These are phyloP conservation scores for Isatis lusitanica DNA, from an alignment of 441 rosid species.

Conservation along the genomic window DNA sequence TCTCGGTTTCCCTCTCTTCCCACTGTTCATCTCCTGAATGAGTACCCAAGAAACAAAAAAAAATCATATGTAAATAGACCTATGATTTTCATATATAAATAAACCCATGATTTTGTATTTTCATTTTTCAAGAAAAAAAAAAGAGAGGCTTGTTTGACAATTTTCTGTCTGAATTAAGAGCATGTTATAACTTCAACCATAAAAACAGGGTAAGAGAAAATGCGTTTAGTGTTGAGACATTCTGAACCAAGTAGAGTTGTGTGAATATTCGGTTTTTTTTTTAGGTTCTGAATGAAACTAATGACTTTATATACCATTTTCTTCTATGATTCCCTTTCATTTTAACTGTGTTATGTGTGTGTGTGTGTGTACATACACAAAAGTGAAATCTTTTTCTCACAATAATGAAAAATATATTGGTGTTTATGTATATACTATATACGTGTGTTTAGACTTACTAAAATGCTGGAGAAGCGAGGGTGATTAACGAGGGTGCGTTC, in stretches of 20 bases:
- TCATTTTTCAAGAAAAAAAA: neutral
- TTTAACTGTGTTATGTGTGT: neutral
- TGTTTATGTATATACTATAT: neutral
- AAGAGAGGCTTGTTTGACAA: neutral
- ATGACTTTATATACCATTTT: neutral
- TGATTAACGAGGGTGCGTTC: slow-evolving; percentile 51
- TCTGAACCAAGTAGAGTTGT: neutral
- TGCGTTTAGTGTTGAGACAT: neutral
- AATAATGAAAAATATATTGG: neutral
- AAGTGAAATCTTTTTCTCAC: neutral
- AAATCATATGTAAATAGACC: neutral
- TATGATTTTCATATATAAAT: neutral
- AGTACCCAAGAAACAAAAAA: neutral
- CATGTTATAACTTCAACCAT: slow-evolving; percentile 3
- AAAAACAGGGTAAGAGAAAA: neutral
- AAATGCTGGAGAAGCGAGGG: slow-evolving; percentile 78
- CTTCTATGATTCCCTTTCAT: neutral
- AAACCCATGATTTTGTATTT: neutral
- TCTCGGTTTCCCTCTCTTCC: slow-evolving; percentile 36
- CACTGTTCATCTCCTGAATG: slow-evolving; percentile 27
- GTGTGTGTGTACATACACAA: neutral
- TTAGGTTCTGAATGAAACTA: neutral
- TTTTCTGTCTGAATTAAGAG: neutral
- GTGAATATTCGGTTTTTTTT: neutral
- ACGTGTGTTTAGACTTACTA: slow-evolving; percentile 40